Evolutionary conservation across 2,329 filamentous ascomycete species (phyloP), one percentile per base, ranked within the genome.

Genomic region (Chrysoporthe austroafricana): DNA sequence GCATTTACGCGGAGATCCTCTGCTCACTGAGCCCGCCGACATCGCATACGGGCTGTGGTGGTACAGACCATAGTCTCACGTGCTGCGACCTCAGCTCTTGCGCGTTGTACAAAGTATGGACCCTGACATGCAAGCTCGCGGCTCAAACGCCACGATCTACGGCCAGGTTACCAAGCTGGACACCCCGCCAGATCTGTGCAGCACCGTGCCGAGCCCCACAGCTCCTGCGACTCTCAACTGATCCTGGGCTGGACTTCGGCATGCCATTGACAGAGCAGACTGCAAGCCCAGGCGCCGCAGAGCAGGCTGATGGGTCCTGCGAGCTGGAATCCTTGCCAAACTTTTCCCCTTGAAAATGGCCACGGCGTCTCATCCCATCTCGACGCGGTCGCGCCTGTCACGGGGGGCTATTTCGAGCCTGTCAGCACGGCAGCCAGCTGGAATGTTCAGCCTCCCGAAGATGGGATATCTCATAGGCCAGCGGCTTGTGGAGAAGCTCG

Each of bases 71-170:
- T 16, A 46, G 50, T 54, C 50, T 54, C 50, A 54, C 50, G 50
- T 54, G 50, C 34, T 26, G 62, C 26, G 39, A 64, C 62, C 61
- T 60, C 66, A 54, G 36, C 42, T 39, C 50, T 32, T 42, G 21
- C 42, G 48, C 44, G 57, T 39, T 63, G 46, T 54, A 57, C 50
- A 54, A 54, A 54, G 50, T 46, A 62, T 60, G 58, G 64, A 54
- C 36, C 36, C 34, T 43, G 36, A 18, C 34, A 18, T 60, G 64
- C 60, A 44, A 62, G 57, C 52, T 57, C 58, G 64, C 66, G 66
- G 66, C 66, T 68, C 66, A 68, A 66, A 67, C 60, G 54, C 60
- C 54, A 63, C 60, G 64, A 69, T 63, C 54, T 26, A 39, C 64
- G 48, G 52, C 67, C 62, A 63, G 63, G 59, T 65, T 61, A 11